These are phyloP conservation scores for Linaria vulgaris DNA, from an alignment of 257 asterid species.

Conservation along the genomic window DNA sequence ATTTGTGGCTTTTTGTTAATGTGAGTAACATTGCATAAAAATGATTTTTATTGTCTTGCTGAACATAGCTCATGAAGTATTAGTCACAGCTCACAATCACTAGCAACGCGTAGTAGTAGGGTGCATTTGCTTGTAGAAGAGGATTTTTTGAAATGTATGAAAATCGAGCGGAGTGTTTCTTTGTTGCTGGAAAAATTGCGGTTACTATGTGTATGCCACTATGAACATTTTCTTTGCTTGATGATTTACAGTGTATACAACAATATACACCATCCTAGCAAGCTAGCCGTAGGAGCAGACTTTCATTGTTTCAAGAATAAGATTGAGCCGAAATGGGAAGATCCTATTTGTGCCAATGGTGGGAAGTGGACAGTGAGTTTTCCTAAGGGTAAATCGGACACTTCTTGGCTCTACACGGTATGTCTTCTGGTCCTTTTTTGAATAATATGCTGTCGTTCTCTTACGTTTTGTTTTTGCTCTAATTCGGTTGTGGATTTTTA, in stretches of 20 bases:
- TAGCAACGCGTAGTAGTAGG: no score
- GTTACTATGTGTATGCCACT: no score
- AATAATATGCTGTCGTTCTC: neutral
- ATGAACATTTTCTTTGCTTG: conserved; percentile 2
- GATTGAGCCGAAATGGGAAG: conserved; percentile 94
- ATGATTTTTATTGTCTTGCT: no score
- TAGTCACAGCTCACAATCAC: no score
- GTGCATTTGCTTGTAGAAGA: no score
- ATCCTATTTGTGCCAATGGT: conserved; percentile 91
- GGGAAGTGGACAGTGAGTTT: conserved; percentile 80
- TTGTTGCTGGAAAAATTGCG: no score
- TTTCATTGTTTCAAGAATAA: conserved; percentile 81
- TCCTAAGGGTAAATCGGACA: conserved; percentile 68
- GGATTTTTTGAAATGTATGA: no score
- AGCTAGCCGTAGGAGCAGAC: conserved; percentile 67
- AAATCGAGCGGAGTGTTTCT: no score
- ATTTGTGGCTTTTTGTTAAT: no score
- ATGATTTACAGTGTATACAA: conserved; percentile 71
- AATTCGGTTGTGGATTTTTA: conserved; percentile 20
- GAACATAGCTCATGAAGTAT: neutral
- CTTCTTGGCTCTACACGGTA: conserved; percentile 88
- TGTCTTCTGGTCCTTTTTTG: conserved; percentile 10
- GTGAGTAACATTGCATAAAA: no score
- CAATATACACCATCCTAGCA: conserved; percentile 81
- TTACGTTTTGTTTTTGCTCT: neutral